Percentiles rank a stretch among this genome's conserved stretches.
These are phyloP conservation scores for Aspergillus udagawae DNA, from an alignment of 2,329 filamentous ascomycete genomes.

Conservation along the genomic window DNA sequence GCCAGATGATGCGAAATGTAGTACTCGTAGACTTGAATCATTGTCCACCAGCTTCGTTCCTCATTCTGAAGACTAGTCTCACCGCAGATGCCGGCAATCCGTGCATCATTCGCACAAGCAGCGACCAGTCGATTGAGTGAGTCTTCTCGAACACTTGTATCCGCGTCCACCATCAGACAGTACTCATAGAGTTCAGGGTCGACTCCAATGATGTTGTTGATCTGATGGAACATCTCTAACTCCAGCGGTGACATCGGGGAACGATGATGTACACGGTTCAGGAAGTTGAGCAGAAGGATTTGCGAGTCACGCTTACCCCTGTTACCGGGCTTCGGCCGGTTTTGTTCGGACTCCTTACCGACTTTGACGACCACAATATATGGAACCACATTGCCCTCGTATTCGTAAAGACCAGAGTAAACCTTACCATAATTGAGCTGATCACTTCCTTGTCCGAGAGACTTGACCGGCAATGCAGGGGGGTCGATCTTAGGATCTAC, in stretches of 20 bases:
- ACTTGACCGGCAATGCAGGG: conserved; percentile 89
- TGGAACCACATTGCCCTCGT: conserved; percentile 93
- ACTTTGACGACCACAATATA: conserved; percentile 96
- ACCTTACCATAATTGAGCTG: conserved; percentile 98
- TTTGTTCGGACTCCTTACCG: conserved; percentile 92
- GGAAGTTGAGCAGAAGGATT: conserved; percentile 91
- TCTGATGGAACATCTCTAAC: conserved; percentile 97
- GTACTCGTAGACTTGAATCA: conserved; percentile 99
- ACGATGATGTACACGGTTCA: conserved; percentile 95
- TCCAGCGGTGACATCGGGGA: conserved; percentile 93
- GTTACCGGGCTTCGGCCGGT: conserved; percentile 89
- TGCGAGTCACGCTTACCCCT: conserved; percentile 98
- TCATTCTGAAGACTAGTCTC: conserved; percentile 96
- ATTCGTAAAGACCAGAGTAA: conserved; percentile 96
- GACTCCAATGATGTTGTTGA: conserved; percentile 98
- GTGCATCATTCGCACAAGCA: conserved; percentile 86
- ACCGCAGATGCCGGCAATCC: conserved; percentile 95
- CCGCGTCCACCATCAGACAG: conserved; percentile 93
- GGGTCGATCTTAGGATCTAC: conserved; percentile 97
- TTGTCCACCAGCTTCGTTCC: conserved; percentile 94
- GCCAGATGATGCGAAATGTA: conserved; percentile 96
- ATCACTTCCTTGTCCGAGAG: conserved; percentile 79
- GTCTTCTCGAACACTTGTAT: conserved; percentile 90
- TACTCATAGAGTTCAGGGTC: conserved; percentile 98
- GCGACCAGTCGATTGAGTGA: conserved; percentile 89